Evolutionary conservation across 768 basidiomycete species (phyloP).

Genomic region (Boletus vermiculosoides): DNA sequence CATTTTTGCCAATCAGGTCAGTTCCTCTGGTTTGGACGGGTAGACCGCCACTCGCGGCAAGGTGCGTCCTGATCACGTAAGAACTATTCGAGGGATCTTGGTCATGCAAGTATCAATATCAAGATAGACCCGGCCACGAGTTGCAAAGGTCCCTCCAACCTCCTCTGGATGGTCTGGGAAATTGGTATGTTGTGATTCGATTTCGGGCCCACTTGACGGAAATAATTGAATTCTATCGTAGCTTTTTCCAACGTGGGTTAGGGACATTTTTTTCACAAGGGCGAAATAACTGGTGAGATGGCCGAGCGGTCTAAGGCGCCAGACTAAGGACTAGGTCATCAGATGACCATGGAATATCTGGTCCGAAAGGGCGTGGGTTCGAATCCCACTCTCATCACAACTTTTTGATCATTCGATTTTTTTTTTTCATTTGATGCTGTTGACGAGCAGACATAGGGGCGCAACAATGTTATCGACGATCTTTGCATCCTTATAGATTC

Average conservation of each 20-base stretch:
- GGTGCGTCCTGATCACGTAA: slow-evolving; percentile 25
- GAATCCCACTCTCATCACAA: slow-evolving; percentile 39
- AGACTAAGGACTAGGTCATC: slow-evolving; percentile 48
- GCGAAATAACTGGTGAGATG: slow-evolving; percentile 35
- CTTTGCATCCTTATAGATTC: background rate
- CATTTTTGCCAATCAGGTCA: slow-evolving; percentile 40
- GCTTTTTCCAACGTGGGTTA: background rate
- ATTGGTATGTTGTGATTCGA: background rate
- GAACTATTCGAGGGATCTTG: slow-evolving; percentile 17
- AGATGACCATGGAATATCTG: slow-evolving; percentile 32
- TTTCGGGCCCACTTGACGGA: background rate
- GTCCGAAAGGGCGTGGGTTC: slow-evolving; percentile 44
- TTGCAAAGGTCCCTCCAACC: background rate
- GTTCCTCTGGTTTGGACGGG: slow-evolving; percentile 35
- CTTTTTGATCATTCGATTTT: background rate
- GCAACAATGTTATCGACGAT: too few relatives aligned
- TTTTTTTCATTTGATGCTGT: background rate
- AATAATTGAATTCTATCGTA: too few relatives aligned
- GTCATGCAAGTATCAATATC: too few relatives aligned
- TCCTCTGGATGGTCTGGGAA: background rate
- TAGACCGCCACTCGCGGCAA: slow-evolving; percentile 41
- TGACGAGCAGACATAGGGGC: too few relatives aligned
- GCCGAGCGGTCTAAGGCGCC: slow-evolving; percentile 64
- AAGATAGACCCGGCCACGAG: slow-evolving; percentile 26
- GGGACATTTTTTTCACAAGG: too few relatives aligned